Conservation (phyloP, 805 yeast species). For the Wickerhamiella spandovensis region DNA sequence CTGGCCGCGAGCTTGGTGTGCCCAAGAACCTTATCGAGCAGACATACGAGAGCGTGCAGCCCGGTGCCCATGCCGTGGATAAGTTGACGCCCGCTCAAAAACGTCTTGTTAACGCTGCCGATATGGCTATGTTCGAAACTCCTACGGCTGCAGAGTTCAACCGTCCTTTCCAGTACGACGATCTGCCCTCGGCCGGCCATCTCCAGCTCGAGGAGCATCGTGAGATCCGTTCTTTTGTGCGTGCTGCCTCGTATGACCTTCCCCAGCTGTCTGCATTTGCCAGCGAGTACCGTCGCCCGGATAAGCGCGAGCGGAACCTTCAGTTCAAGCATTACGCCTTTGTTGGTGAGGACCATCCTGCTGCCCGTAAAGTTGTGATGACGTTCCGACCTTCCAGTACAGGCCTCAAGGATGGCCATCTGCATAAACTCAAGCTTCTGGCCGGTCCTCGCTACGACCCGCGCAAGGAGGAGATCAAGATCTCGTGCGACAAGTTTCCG, state of each 20-base stretch:
- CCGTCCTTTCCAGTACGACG: slow-evolving; percentile 40
- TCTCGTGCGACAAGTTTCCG: slow-evolving; percentile 50
- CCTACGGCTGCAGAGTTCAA: slow-evolving; percentile 15
- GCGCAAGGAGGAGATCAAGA: slow-evolving; percentile 42
- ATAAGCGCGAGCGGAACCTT: slow-evolving; percentile 24
- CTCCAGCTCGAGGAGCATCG: slow-evolving; percentile 59
- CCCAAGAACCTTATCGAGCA: slow-evolving; percentile 16
- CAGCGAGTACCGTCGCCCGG: slow-evolving; percentile 45
- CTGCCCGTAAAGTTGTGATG: slow-evolving; percentile 55
- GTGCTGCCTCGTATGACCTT: slow-evolving; percentile 84
- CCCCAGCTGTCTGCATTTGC: slow-evolving; percentile 71
- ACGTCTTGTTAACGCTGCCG: slow-evolving; percentile 12
- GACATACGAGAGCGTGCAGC: slow-evolving; percentile 18
- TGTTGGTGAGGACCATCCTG: slow-evolving; percentile 58
- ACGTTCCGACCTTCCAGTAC: slow-evolving; percentile 32
- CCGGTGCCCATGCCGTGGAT: slow-evolving; percentile 10
- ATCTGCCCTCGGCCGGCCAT: slow-evolving; percentile 57
- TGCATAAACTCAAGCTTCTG: slow-evolving; percentile 65
- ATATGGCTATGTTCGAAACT: slow-evolving; percentile 17
- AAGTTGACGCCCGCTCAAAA: slow-evolving; percentile 2
- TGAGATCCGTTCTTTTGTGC: slow-evolving; percentile 57
- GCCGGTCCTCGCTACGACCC: slow-evolving; percentile 68
- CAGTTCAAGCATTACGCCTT: slow-evolving; percentile 60
- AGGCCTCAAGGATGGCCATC: slow-evolving; percentile 36
- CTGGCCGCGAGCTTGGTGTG: slow-evolving; percentile 22